Percentiles rank a stretch among this genome's conserved stretches.
Conservation (phyloP, 2,329 filamentous ascomycete genomes). For the Microdochium bolleyi region DNA sequence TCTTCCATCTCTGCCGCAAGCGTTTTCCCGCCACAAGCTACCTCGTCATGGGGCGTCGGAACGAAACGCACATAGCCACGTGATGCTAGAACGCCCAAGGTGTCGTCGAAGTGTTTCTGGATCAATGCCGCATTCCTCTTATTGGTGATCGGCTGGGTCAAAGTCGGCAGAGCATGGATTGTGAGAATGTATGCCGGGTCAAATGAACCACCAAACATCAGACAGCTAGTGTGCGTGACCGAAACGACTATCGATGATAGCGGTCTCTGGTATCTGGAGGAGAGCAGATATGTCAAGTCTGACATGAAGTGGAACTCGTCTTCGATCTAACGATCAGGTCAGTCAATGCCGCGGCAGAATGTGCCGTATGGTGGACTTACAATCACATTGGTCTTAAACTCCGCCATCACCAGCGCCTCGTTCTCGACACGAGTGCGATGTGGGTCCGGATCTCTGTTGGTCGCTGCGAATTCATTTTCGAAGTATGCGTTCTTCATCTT, state of each 20-base stretch:
- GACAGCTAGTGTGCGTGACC: conserved; percentile 66
- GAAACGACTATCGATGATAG: conserved; percentile 67
- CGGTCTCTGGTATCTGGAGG: conserved; percentile 67
- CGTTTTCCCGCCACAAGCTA: conserved; percentile 65
- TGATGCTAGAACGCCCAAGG: conserved; percentile 55
- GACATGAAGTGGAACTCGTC: conserved; percentile 70
- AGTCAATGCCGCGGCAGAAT: background rate
- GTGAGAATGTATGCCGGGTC: conserved; percentile 75
- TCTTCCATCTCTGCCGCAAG: conserved; percentile 60
- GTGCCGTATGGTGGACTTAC: conserved; percentile 29
- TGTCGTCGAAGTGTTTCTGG: conserved; percentile 65
- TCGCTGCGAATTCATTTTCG: conserved; percentile 32
- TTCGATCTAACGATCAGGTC: conserved; percentile 46
- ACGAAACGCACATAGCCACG: conserved; percentile 70
- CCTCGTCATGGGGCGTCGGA: conserved; percentile 60
- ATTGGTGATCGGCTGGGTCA: conserved; percentile 68
- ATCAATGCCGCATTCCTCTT: conserved; percentile 73
- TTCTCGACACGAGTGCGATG: conserved; percentile 38
- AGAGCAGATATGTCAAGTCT: conserved; percentile 64
- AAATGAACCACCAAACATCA: conserved; percentile 67
- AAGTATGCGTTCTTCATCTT: conserved; percentile 35
- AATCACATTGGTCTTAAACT: conserved; percentile 56
- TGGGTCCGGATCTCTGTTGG: conserved; percentile 20
- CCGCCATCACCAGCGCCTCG: conserved; percentile 53
- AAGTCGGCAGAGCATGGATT: conserved; percentile 60